Conservation (phyloP, 2,329 filamentous ascomycete genomes). For the Microdochium paspali region DNA sequence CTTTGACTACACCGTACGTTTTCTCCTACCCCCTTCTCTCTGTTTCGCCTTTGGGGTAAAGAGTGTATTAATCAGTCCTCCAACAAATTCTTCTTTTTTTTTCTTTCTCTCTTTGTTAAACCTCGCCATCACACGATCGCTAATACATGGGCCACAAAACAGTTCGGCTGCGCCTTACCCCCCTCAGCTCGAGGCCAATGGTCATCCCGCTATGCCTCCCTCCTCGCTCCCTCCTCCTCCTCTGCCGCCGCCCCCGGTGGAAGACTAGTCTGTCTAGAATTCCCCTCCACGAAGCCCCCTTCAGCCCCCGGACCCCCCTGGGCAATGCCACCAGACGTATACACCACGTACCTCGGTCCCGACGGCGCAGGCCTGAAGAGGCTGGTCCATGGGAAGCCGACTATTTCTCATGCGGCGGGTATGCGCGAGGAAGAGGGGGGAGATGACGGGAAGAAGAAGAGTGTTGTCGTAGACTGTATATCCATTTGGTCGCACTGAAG, state of each 20-base stretch:
- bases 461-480: slow-evolving; percentile 33
- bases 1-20: slow-evolving; percentile 52
- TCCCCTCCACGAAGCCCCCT: slow-evolving; percentile 63
- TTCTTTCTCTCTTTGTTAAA: background rate
- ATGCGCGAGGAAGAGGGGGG: background rate
- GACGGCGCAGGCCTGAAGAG: slow-evolving; percentile 27
- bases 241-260: slow-evolving; percentile 31
- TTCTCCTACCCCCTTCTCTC: too few species aligned
- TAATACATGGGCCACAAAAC: background rate
- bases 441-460: slow-evolving; percentile 5
- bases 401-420: slow-evolving; percentile 37
- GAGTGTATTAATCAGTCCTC: too few species aligned
- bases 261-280: slow-evolving; percentile 61
- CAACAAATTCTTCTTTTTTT: background rate
- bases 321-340: slow-evolving; percentile 58
- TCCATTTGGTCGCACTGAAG: slow-evolving; percentile 37
- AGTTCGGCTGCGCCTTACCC: slow-evolving; percentile 58
- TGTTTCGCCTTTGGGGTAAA: too few species aligned
- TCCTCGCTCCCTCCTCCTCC: slow-evolving; percentile 35
- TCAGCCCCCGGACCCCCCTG: slow-evolving; percentile 62
- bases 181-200: slow-evolving; percentile 39
- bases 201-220: slow-evolving; percentile 40
- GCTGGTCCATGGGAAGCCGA: slow-evolving; percentile 39
- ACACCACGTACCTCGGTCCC: slow-evolving; percentile 57
- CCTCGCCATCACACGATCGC: too few species aligned